Evolutionary conservation across 805 yeast species (phyloP), one percentile per base, ranked within the genome.

Genomic region (Hagleromyces aurorensis): DNA sequence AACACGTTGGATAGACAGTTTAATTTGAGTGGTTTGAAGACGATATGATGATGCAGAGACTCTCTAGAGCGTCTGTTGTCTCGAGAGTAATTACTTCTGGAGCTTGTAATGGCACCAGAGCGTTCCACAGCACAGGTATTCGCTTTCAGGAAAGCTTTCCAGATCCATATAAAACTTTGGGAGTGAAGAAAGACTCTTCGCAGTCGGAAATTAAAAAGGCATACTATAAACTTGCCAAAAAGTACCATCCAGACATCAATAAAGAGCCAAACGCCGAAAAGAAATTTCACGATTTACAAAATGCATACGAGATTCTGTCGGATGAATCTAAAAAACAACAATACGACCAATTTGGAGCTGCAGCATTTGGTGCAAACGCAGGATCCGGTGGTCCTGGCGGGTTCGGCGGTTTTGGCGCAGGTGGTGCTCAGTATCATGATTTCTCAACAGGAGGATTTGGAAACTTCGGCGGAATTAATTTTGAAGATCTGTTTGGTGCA

Each of bases 221-320:
- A 2, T 91, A 91, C 62, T 86, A 86, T 55, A 79, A 85, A 50
- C 64, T 91, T 40, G 98, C 96, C 10, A 91, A 91, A 58, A 72
- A 89, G 55, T 86, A 66, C 57, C 99, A 91, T 58, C 99, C 99
- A 0, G 99, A 91, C 62, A 83, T 91, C 25, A 91, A 89, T 58
- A 91, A 89, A 58, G 96, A 83, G 40, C 71, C 73, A 15, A 89
- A 72, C 12, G 91, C 97, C 0, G 94, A 89, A 46, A 73, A 75
- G 50, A 76, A 76, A 56, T 91, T 91, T 62, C 97, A 91, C 50
- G 84, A 82, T 48, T 72, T 91, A 41, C 97, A 89, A 52, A 91
- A 82, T 41, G 93, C 96, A 1, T 91, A 93, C 52, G 99, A 91
- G 58, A 73, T 91, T 20, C 65, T 91, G 49, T 76, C 85, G 25